Conservation (phyloP, 306 rosid species). For the Citrullus amarus region DNA sequence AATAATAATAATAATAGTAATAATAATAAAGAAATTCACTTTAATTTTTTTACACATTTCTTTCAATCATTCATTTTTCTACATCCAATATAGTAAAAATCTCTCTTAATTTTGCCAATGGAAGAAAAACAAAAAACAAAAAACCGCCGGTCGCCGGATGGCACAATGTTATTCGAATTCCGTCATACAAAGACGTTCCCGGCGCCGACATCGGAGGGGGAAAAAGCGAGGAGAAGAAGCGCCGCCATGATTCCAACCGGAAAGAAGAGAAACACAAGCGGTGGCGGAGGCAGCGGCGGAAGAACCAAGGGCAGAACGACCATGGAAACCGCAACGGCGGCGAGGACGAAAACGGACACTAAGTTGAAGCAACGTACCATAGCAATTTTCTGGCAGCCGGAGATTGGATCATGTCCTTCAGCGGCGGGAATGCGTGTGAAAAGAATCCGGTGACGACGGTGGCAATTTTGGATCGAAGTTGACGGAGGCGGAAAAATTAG, state of each 20-base stretch:
- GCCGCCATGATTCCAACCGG: conserved; percentile 71
- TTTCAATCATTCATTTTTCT: not conserved
- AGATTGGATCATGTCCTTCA: conserved; percentile 22
- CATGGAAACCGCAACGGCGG: conserved; percentile 40
- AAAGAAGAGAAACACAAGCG: conserved; percentile 42
- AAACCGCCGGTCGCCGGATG: not conserved
- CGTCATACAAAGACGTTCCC: conserved; percentile 22
- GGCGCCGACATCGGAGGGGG: conserved; percentile 19
- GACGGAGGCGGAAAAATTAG: not conserved
- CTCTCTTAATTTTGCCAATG: not conserved
- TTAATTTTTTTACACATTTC: not conserved
- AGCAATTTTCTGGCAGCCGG: not conserved
- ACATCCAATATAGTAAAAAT: not conserved
- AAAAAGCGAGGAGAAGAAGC: conserved; percentile 40
- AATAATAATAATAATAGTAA: not conserved
- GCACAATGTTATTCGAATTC: not conserved
- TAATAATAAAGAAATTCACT: not conserved
- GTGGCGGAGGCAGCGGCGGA: conserved; percentile 68
- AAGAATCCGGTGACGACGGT: not conserved
- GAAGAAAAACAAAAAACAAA: not conserved
- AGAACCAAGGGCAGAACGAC: conserved; percentile 40
- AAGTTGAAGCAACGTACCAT: conserved; percentile 39
- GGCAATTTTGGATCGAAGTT: not conserved
- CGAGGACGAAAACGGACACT: conserved; percentile 34
- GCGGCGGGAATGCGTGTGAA: not conserved